Conservation (phyloP, 305 asterid species). For the Rubia tinctorum region DNA sequence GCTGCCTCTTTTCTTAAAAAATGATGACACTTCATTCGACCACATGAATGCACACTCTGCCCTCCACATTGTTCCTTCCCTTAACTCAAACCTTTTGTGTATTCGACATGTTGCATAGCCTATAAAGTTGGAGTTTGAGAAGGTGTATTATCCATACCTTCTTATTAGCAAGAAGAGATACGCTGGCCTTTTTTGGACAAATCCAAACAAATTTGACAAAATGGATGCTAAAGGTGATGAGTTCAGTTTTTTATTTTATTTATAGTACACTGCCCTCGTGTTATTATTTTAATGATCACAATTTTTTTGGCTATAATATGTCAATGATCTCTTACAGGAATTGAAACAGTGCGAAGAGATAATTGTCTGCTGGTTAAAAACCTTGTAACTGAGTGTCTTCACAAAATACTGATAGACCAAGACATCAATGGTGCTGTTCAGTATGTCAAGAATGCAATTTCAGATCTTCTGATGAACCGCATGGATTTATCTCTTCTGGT, state of each 20-base stretch:
- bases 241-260: conserved; percentile 20
- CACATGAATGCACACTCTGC: neutral
- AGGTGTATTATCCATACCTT: conserved; percentile 89
- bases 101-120: conserved; percentile 53
- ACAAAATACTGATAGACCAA: conserved; percentile 87
- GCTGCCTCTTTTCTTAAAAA: neutral
- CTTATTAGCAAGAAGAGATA: conserved; percentile 98
- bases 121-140: conserved; percentile 94
- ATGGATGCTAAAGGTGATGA: conserved; percentile 94
- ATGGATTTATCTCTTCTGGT: conserved; percentile 98
- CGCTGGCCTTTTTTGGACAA: conserved; percentile 99
- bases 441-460: conserved; percentile 84
- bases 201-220: conserved; percentile 88
- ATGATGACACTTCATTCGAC: neutral
- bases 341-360: conserved; percentile 97
- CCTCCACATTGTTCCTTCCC: neutral
- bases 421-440: conserved; percentile 97
- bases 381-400: conserved; percentile 88
- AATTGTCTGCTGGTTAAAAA: conserved; percentile 94
- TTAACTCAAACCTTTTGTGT: conserved; percentile 11
- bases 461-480: conserved; percentile 99
- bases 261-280: neutral
- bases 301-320: neutral
- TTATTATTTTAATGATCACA: neutral
- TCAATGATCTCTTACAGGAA: conserved; percentile 45